These are phyloP conservation scores for Penicillium daleae DNA, from an alignment of 495 filamentous ascomycete species.

Conservation along the genomic window DNA sequence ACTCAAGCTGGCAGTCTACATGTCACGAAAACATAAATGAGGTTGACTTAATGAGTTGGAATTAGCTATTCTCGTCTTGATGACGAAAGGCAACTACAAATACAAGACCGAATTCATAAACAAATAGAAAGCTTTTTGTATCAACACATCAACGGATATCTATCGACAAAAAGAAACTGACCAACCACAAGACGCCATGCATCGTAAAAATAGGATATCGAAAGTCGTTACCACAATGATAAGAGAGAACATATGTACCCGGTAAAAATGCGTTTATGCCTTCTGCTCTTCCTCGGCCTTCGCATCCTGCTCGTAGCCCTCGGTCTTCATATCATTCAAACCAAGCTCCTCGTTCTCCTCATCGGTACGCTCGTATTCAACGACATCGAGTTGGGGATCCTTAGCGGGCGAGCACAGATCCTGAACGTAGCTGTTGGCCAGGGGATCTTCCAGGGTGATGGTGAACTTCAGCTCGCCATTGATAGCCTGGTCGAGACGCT, in stretches of 20 bases:
- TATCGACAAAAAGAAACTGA: slow-evolving; percentile 23
- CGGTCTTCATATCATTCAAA: slow-evolving; percentile 87
- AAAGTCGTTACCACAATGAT: slow-evolving; percentile 23
- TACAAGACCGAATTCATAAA: not conserved
- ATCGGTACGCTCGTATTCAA: slow-evolving; percentile 84
- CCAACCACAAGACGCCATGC: slow-evolving; percentile 32
- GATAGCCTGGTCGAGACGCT: slow-evolving; percentile 73
- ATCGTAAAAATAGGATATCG: slow-evolving; percentile 33
- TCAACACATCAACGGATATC: slow-evolving; percentile 32
- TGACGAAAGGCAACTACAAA: not conserved
- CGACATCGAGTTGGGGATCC: slow-evolving; percentile 78
- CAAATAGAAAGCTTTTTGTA: not conserved
- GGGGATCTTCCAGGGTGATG: slow-evolving; percentile 83
- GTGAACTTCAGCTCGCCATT: slow-evolving; percentile 80
- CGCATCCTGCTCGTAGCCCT: slow-evolving; percentile 74
- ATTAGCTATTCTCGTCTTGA: not conserved
- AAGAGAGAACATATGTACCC: slow-evolving; percentile 5
- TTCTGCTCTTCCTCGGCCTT: slow-evolving; percentile 31
- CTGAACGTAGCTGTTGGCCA: slow-evolving; percentile 93
- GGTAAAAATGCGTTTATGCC: not conserved
- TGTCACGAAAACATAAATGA: no score
- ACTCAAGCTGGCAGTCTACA: not conserved
- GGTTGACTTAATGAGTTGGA: no score
- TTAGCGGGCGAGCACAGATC: slow-evolving; percentile 71
- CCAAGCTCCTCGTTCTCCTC: slow-evolving; percentile 94